Evolutionary conservation across 2,329 filamentous ascomycete species (phyloP).

Genomic region (Graphilbum sp.): DNA sequence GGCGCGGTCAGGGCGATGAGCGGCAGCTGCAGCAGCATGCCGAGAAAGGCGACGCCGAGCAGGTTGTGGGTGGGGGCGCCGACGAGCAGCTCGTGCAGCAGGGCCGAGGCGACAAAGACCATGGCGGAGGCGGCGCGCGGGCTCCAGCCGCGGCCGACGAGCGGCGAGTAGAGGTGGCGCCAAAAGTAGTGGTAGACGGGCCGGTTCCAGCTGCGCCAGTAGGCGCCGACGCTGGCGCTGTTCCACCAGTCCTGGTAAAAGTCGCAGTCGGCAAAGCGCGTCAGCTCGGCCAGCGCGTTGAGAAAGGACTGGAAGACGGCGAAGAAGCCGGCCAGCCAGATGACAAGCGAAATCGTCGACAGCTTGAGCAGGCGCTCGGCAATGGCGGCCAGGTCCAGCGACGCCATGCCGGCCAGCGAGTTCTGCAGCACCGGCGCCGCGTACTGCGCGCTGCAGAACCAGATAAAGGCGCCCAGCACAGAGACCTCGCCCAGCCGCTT

Average conservation of each 20-base stretch:
- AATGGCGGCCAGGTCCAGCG: slow-evolving; percentile 65
- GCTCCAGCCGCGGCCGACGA: slow-evolving; percentile 71
- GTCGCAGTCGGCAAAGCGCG: slow-evolving; percentile 77
- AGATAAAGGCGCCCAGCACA: slow-evolving; percentile 74
- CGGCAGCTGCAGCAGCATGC: slow-evolving; percentile 87
- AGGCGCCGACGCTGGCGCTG: slow-evolving; percentile 63
- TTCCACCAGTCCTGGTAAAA: slow-evolving; percentile 99
- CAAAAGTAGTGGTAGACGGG: slow-evolving; percentile 96
- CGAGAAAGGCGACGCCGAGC: slow-evolving; percentile 79
- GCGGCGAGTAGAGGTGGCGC: slow-evolving; percentile 77
- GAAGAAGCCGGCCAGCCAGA: slow-evolving; percentile 97
- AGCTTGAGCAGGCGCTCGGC: slow-evolving; percentile 85
- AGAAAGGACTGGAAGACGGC: slow-evolving; percentile 86
- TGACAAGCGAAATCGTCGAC: slow-evolving; percentile 84
- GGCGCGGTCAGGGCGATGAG: slow-evolving; percentile 68
- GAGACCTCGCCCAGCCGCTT: slow-evolving; percentile 69
- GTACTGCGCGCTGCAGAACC: slow-evolving; percentile 89
- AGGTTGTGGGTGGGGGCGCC: slow-evolving; percentile 91
- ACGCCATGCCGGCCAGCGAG: slow-evolving; percentile 73
- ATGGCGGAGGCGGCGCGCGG: slow-evolving; percentile 53
- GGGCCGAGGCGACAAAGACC: slow-evolving; percentile 77
- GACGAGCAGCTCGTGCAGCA: slow-evolving; percentile 84
- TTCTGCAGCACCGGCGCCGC: slow-evolving; percentile 80
- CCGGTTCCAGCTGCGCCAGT: slow-evolving; percentile 97
- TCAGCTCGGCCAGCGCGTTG: slow-evolving; percentile 81